A percentile compares a stretch with the other conserved stretches of the same genome.
Conservation (phyloP, 1,139 yeast genomes). For the Lizanozyma gosingica region DNA sequence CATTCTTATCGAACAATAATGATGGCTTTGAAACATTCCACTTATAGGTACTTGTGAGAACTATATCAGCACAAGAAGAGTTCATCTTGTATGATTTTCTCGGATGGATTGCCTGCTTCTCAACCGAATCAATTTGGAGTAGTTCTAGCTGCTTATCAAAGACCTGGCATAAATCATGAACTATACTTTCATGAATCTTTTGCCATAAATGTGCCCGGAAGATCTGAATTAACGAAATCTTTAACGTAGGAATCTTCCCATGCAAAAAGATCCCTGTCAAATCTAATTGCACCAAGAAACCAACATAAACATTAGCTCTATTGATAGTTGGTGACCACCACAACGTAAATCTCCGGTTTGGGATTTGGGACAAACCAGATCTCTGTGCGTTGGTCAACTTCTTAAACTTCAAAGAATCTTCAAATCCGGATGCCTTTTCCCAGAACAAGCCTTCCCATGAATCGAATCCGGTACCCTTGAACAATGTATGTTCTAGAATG, state of each 20-base stretch:
- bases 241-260: conserved; percentile 95
- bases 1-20: conserved; percentile 55
- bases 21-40: conserved; percentile 89
- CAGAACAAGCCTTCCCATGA: conserved; percentile 99
- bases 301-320: conserved; percentile 96
- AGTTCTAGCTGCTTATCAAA: conserved; percentile 82
- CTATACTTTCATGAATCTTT: conserved; percentile 92
- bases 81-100: conserved; percentile 96
- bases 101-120: conserved; percentile 91
- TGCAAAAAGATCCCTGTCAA: conserved; percentile 94
- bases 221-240: conserved; percentile 90
- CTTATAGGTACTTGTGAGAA: conserved; percentile 62
- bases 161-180: conserved; percentile 88
- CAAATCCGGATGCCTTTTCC: conserved; percentile 97
- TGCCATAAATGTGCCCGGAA: conserved; percentile 99
- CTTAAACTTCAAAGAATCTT: conserved; percentile 89
- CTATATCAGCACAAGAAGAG: conserved; percentile 88
- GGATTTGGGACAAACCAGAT: conserved; percentile 94
- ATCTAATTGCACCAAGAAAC: conserved; percentile 92
- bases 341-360: conserved; percentile 90
- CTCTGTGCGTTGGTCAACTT: conserved; percentile 96
- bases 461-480: conserved; percentile 95
- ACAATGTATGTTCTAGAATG: conserved; percentile 86
- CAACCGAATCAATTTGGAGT: conserved; percentile 76
- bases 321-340: conserved; percentile 99